These are phyloP conservation scores for Trametes punicea DNA, from an alignment of 768 basidiomycete genomes.

Conservation along the genomic window DNA sequence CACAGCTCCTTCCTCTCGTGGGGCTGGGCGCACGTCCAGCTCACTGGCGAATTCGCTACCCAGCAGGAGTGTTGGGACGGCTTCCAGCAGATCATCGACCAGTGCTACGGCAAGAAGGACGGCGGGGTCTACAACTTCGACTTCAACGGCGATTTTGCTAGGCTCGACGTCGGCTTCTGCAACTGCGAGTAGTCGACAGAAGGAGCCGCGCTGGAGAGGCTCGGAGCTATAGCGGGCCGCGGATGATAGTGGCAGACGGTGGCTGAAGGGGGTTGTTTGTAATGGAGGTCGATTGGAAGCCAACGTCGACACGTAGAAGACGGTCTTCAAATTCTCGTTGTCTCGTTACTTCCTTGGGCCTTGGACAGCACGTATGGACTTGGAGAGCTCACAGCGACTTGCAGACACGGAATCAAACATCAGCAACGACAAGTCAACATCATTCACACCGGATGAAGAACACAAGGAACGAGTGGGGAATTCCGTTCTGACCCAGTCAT, in stretches of 20 bases:
- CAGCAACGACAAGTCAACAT: too few species aligned
- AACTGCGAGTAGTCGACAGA: not conserved
- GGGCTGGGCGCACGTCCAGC: not conserved
- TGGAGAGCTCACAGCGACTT: too few species aligned
- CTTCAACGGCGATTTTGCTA: not conserved
- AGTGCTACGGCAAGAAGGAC: slow-evolving; percentile 1
- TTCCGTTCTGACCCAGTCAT: too few species aligned
- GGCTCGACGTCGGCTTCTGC: slow-evolving; percentile 1
- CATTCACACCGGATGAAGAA: too few species aligned
- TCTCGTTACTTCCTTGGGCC: too few species aligned
- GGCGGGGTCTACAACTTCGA: not conserved
- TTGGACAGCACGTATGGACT: too few species aligned
- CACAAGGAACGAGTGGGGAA: too few species aligned
- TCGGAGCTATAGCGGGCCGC: not conserved
- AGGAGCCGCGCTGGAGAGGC: not conserved
- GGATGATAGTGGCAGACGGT: not conserved
- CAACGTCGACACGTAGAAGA: too few species aligned
- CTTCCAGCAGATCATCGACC: not conserved
- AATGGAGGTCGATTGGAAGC: too few species aligned
- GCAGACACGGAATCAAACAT: too few species aligned
- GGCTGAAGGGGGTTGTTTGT: not conserved
- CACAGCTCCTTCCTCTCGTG: not conserved
- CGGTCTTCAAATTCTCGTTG: too few species aligned
- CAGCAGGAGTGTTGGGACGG: slow-evolving; percentile 1
- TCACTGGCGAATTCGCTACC: not conserved